Conservation (phyloP, 495 filamentous ascomycete species). For the Aspergillus biplanus region DNA sequence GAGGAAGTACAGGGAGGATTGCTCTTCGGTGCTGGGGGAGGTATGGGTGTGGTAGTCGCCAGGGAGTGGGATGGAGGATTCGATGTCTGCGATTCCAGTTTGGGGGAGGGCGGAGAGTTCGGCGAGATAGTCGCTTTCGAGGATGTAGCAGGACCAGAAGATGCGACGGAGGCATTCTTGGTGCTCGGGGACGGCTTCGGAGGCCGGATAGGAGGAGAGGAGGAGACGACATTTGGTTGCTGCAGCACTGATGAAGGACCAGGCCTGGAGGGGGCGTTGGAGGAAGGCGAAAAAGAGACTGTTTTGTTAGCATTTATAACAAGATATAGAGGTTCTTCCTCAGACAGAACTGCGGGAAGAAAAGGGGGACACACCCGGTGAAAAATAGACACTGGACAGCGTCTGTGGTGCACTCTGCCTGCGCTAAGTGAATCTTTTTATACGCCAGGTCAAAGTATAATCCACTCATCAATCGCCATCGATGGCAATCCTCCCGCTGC, state of each 20-base stretch:
- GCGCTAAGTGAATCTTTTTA: slow-evolving; percentile 13
- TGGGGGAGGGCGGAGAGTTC: slow-evolving; percentile 48
- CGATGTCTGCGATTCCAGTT: slow-evolving; percentile 47
- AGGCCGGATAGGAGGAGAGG: slow-evolving; percentile 10
- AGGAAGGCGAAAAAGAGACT: slow-evolving; percentile 18
- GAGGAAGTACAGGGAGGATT: slow-evolving; percentile 20
- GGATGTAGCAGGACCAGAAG: slow-evolving; percentile 54
- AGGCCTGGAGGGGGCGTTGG: slow-evolving; percentile 14
- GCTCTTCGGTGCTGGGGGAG: slow-evolving; percentile 7
- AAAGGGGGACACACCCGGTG: slow-evolving; percentile 7
- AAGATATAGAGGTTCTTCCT: no score
- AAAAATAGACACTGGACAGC: slow-evolving; percentile 17
- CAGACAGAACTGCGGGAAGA: neutral
- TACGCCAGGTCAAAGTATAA: slow-evolving; percentile 13
- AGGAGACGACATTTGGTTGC: slow-evolving; percentile 19
- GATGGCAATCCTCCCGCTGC: neutral
- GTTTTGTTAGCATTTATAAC: neutral
- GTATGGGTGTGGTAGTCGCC: slow-evolving; percentile 29
- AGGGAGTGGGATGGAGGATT: slow-evolving; percentile 46
- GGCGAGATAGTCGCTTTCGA: slow-evolving; percentile 40
- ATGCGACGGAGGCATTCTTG: slow-evolving; percentile 48
- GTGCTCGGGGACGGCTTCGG: slow-evolving; percentile 26
- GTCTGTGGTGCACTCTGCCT: slow-evolving; percentile 12
- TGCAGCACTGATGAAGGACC: slow-evolving; percentile 17
- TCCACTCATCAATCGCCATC: slow-evolving; percentile 13